These are phyloP conservation scores for Hypholoma sublateritium DNA, from an alignment of 768 basidiomycete species.

Conservation along the genomic window DNA sequence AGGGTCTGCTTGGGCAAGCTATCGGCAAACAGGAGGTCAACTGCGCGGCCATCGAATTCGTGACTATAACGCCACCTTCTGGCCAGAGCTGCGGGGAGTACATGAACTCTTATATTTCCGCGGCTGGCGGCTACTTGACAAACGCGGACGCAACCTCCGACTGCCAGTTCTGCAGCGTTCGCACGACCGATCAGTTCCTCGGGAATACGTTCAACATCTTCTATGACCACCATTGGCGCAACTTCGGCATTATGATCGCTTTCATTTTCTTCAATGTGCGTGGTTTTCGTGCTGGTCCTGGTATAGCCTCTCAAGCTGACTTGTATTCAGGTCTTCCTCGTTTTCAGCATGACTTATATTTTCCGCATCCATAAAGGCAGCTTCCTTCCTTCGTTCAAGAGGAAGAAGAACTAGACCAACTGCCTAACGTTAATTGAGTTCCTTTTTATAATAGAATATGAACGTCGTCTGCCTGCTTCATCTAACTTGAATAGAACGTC, in stretches of 20 bases:
- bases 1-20: constrained; percentile 37
- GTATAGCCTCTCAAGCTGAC: background rate
- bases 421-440: background rate
- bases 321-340: constrained; percentile 34
- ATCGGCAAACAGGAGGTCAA: constrained; percentile 38
- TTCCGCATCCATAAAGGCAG: constrained; percentile 46
- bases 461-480: no score
- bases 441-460: background rate
- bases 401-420: constrained; percentile 16
- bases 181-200: constrained; percentile 61
- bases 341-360: constrained; percentile 49
- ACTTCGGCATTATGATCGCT: constrained; percentile 51
- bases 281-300: background rate
- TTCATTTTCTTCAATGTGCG: constrained; percentile 48
- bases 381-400: constrained; percentile 27
- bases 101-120: constrained; percentile 48
- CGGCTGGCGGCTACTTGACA: constrained; percentile 56
- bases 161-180: constrained; percentile 60
- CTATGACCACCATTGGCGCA: constrained; percentile 53
- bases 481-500: no score
- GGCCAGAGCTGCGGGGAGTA: constrained; percentile 56
- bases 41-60: constrained; percentile 55
- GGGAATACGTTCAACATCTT: constrained; percentile 50
- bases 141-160: constrained; percentile 46
- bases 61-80: constrained; percentile 49